phyloP scores from a whole-genome alignment of 2,329 filamentous ascomycete genomes.

The Trichoderma sp. region DNA sequence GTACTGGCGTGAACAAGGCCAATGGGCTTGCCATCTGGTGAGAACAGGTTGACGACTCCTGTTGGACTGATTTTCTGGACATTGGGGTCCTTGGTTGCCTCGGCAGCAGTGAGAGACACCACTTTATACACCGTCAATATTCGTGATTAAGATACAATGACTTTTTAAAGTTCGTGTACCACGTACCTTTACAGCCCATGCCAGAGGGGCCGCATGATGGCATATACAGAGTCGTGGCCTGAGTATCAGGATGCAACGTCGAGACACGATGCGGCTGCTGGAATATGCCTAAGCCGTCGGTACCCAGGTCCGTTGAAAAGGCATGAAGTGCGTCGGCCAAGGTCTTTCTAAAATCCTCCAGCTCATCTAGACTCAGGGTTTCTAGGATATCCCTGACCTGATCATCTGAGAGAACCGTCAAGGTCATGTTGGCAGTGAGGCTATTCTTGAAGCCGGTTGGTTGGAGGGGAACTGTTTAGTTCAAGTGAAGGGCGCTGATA shows the following conservation, averaged over 20 bases:
- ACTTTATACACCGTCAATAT: constrained; percentile 41
- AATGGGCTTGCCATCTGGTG: constrained; percentile 57
- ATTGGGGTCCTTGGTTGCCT: constrained; percentile 29
- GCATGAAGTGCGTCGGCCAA: constrained; percentile 57
- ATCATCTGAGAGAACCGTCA: constrained; percentile 58
- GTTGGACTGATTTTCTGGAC: constrained; percentile 49
- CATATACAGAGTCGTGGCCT: constrained; percentile 69
- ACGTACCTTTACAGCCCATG: constrained; percentile 66
- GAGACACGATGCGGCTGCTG: constrained; percentile 56
- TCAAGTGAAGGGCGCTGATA: not conserved
- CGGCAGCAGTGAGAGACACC: constrained; percentile 57
- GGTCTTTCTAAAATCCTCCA: constrained; percentile 49
- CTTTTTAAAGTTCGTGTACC: constrained; percentile 8
- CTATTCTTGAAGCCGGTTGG: not conserved
- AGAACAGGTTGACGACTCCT: constrained; percentile 69
- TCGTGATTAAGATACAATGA: not conserved
- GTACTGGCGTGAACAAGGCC: constrained; percentile 72
- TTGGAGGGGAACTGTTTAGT: not conserved
- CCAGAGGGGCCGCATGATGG: constrained; percentile 63
- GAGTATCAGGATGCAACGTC: constrained; percentile 47
- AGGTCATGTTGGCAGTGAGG: constrained; percentile 45
- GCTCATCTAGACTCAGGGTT: constrained; percentile 50
- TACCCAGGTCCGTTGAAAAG: constrained; percentile 57
- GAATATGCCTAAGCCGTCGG: constrained; percentile 42
- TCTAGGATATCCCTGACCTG: constrained; percentile 56